Evolutionary conservation across 495 filamentous ascomycete species (phyloP).

Genomic region (Pyrenopolyporus hunteri): DNA sequence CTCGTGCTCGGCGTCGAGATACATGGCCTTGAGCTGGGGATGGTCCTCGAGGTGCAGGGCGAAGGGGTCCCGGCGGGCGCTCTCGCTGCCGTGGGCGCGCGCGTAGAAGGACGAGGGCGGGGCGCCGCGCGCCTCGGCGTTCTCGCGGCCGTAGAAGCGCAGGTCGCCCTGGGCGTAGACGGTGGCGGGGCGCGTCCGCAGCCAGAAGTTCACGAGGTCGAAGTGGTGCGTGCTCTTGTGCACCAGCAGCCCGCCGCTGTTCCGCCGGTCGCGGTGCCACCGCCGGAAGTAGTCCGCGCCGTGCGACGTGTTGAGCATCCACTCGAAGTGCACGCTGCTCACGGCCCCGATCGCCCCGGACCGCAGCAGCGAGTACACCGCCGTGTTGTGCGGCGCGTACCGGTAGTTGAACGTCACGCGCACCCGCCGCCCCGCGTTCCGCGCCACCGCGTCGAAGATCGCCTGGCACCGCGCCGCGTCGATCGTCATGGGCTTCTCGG

Average conservation of each 20-base stretch:
- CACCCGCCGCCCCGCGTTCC: conserved; percentile 44
- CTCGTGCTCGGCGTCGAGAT: conserved; percentile 64
- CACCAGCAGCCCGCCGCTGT: conserved; percentile 60
- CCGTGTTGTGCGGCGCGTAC: conserved; percentile 59
- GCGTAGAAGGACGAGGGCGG: conserved; percentile 45
- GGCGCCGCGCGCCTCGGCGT: conserved; percentile 49
- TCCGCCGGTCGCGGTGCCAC: conserved; percentile 65
- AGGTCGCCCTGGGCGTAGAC: conserved; percentile 56
- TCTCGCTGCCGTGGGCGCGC: conserved; percentile 47
- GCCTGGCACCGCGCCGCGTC: conserved; percentile 58
- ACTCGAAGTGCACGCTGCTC: conserved; percentile 64
- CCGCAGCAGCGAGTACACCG: conserved; percentile 54
- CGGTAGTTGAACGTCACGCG: conserved; percentile 60
- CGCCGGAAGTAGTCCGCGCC: conserved; percentile 67
- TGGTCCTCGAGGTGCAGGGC: conserved; percentile 57
- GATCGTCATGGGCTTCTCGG: conserved; percentile 67
- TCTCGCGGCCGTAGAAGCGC: conserved; percentile 55
- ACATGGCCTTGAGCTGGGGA: conserved; percentile 59
- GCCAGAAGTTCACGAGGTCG: conserved; percentile 59
- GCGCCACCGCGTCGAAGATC: conserved; percentile 53
- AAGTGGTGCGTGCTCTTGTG: conserved; percentile 60
- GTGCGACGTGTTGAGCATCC: conserved; percentile 64
- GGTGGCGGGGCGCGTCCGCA: conserved; percentile 50
- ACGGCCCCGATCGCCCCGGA: conserved; percentile 59
- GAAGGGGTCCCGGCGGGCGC: conserved; percentile 51